Base-by-base conservation (phyloP, 495 filamentous ascomycete genomes). In the Neurospora sp. region DNA sequence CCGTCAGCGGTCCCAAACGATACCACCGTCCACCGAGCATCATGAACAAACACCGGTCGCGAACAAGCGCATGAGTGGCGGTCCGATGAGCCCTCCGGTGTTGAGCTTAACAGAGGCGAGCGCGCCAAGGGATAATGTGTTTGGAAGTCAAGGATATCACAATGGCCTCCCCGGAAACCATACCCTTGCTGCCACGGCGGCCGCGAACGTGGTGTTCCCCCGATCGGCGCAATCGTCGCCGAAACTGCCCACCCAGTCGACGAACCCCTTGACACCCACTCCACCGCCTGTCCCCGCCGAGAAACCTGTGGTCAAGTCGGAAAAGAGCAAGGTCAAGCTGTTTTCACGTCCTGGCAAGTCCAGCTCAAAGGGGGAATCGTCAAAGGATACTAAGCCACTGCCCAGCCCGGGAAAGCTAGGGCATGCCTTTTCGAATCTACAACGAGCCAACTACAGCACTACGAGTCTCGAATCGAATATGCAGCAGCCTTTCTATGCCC, bases 341-440 rank as follows among this genome's bases (percentile, higher is more conserved):
- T 97, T 97, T 79, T 94, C 92, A 3, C 91, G 94, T 73, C 93
- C 93, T 5, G 94, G 93, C 78, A 93, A 91, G 79, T 92, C 95
- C 68, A 89, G 88, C 11, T 91, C 92, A 70, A 90, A 89, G 70
- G 90, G 90, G 68, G 93, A 96, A 46, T 77, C 84, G 16, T 66
- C 53, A 3, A 93, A 91, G 79, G 88, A 91, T 22, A 88, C 88
- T 22, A 88, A 89, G 72, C 88, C 89, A 4, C 81, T 94, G 22
- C 92, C 94, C 1, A 96, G 93, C 46, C 94, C 94, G 5, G 91
- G 89, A 71, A 97, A 96, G 84, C 87, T 94, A 71, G 87, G 88
- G 7, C 87, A 88, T 35, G 80, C 87, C 1, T 85, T 88, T 40
- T 82, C 89, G 10, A 87, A 82, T 84, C 75, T 92, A 82, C 77